Percentiles rank a stretch among this genome's conserved stretches.
Evolutionary conservation across 2,329 filamentous ascomycete genomes (phyloP).

Genomic region (Fusarium sp.): DNA sequence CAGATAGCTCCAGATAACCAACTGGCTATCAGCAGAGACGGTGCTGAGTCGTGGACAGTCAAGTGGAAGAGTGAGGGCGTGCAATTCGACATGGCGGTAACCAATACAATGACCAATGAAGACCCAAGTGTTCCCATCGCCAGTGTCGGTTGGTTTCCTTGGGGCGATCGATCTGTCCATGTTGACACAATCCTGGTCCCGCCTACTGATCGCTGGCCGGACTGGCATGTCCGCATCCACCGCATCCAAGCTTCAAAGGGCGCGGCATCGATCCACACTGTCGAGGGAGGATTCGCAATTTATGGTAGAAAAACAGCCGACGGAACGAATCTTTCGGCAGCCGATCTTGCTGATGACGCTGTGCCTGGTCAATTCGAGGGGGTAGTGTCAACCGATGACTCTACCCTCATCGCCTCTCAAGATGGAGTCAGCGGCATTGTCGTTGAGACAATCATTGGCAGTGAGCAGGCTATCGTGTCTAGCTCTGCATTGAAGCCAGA

Average conservation of each 20-base stretch:
- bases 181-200: conserved; percentile 47
- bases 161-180: conserved; percentile 42
- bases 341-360: neutral
- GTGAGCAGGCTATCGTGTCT: neutral
- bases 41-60: conserved; percentile 46
- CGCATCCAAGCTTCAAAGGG: neutral
- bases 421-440: conserved; percentile 28
- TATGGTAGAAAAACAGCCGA: conserved; percentile 4
- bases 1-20: conserved; percentile 52
- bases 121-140: neutral
- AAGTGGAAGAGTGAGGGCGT: conserved; percentile 44
- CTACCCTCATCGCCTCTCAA: conserved; percentile 10
- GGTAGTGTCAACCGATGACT: neutral
- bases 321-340: conserved; percentile 6
- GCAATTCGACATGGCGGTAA: neutral
- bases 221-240: conserved; percentile 49
- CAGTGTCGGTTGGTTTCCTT: conserved; percentile 38
- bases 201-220: conserved; percentile 48
- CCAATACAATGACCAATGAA: neutral
- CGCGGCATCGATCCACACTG: conserved; percentile 8
- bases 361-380: neutral
- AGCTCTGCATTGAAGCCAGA: conserved; percentile 31
- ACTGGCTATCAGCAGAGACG: conserved; percentile 47
- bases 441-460: neutral
- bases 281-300: conserved; percentile 40